Percentiles rank a stretch among this genome's conserved stretches.
Evolutionary conservation across 805 yeast genomes (phyloP).

Genomic region (Teunomyces tritomae): DNA sequence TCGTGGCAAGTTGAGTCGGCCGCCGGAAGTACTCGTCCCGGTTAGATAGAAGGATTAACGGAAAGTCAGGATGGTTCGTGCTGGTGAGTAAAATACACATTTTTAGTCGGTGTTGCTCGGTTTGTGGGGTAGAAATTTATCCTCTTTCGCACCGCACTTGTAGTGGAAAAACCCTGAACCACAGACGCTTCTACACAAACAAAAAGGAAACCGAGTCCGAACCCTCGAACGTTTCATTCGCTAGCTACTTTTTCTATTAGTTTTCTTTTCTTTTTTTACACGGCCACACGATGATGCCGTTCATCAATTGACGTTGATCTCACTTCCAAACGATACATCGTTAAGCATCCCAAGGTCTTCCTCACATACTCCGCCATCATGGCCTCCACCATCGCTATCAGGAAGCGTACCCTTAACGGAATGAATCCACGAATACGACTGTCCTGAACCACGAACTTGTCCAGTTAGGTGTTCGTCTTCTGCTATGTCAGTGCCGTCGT

Average conservation of each 20-base stretch:
- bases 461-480: neutral
- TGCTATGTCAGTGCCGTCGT: neutral
- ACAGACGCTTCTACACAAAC: neutral
- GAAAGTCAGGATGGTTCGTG: conserved; percentile 66
- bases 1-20: conserved; percentile 59
- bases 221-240: too few species aligned
- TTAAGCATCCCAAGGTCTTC: conserved; percentile 5
- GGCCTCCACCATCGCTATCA: neutral
- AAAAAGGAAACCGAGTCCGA: too few species aligned
- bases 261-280: neutral
- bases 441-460: neutral
- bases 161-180: neutral
- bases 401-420: neutral
- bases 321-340: conserved; percentile 10
- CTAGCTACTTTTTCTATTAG: neutral
- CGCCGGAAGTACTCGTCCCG: conserved; percentile 83
- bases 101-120: neutral
- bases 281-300: too few species aligned
- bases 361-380: neutral
- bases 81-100: conserved; percentile 84
- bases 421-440: neutral
- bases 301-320: conserved; percentile 1
- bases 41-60: conserved; percentile 75
- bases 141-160: neutral
- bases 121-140: neutral